These are phyloP conservation scores for Wickerhamomyces sp. DNA, from an alignment of 1,139 yeast species.

Conservation along the genomic window DNA sequence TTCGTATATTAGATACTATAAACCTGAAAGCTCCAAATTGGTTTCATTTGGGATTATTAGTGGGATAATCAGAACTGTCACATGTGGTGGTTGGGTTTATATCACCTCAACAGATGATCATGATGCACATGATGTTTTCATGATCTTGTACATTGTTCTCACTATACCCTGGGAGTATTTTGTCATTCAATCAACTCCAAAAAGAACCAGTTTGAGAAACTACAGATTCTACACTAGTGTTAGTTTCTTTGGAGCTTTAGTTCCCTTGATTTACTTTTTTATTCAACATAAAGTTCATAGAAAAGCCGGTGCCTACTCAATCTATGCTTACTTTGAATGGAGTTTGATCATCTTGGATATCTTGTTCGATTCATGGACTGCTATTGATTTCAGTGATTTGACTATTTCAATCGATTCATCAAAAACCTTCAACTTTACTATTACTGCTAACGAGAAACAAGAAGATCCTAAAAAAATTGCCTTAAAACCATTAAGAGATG, in stretches of 20 bases:
- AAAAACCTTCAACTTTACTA: conserved; percentile 16
- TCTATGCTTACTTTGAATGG: conserved; percentile 96
- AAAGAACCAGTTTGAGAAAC: conserved; percentile 40
- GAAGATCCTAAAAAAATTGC: too few relatives aligned
- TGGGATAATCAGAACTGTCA: conserved; percentile 78
- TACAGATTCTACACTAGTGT: conserved; percentile 52
- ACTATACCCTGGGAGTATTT: conserved; percentile 89
- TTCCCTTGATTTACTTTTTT: conserved; percentile 85
- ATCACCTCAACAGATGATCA: conserved; percentile 96
- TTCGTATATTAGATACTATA: conserved; percentile 21
- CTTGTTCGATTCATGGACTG: conserved; percentile 77
- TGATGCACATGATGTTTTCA: conserved; percentile 91
- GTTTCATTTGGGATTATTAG: conserved; percentile 38
- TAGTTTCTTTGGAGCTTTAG: conserved; percentile 62
- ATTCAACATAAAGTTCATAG: conserved; percentile 89
- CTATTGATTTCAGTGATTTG: conserved; percentile 58
- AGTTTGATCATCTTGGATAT: conserved; percentile 75
- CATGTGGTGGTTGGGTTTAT: conserved; percentile 99
- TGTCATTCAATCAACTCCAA: conserved; percentile 52
- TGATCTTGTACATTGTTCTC: conserved; percentile 83
- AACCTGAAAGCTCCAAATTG: conserved; percentile 19
- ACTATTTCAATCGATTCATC: conserved; percentile 32
- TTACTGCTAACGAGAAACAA: conserved; percentile 14
- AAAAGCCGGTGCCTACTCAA: conserved; percentile 90
- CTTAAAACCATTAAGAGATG: conserved; percentile 12